Evolutionary conservation across 345 rosid genomes (phyloP), one percentile per base, ranked within the genome.

Genomic region (Dovyalis caffra): DNA sequence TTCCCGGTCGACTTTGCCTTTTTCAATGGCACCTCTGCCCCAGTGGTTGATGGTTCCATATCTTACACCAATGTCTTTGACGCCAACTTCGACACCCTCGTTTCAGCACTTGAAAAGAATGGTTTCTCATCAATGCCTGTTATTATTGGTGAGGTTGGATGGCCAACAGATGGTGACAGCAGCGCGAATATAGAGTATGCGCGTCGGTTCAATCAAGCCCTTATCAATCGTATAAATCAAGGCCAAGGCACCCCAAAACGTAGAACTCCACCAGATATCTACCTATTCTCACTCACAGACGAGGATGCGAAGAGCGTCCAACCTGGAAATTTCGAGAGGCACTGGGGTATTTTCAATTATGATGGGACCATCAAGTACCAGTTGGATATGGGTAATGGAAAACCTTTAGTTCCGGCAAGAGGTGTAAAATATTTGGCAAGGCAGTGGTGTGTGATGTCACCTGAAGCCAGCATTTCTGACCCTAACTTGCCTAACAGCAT

Each of bases 81-180:
- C 63, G 99, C 99, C 14, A 95, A 95, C 69, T 87, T 87, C 4
- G 99, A 95, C 77, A 95, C 98, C 25, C 88, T 95, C 6, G 91
- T 91, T 3, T 80, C 89, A 74, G 94, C 99, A 25, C 81, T 95
- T 18, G 91, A 90, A 77, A 95, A 87, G 86, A 91, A 93, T 62
- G 98, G 99, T 47, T 93, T 85, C 26, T 87, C 88, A 21, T 82
- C 89, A 82, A 38, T 91, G 90, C 92, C 94, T 1, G 83, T 95
- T 38, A 87, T 95, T 11, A 74, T 93, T 12, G 99, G 99, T 31
- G 99, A 95, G 79, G 80, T 93, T 8, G 98, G 99, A 21, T 93
- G 99, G 98, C 99, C 99, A 18, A 95, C 98, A 31, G 99, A 95
- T 62, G 97, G 98, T 1, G 90, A 95, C 68, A 80, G 69, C 66